These are phyloP conservation scores for Penicillium cinerascens DNA, from an alignment of 495 filamentous ascomycete genomes.

Conservation along the genomic window DNA sequence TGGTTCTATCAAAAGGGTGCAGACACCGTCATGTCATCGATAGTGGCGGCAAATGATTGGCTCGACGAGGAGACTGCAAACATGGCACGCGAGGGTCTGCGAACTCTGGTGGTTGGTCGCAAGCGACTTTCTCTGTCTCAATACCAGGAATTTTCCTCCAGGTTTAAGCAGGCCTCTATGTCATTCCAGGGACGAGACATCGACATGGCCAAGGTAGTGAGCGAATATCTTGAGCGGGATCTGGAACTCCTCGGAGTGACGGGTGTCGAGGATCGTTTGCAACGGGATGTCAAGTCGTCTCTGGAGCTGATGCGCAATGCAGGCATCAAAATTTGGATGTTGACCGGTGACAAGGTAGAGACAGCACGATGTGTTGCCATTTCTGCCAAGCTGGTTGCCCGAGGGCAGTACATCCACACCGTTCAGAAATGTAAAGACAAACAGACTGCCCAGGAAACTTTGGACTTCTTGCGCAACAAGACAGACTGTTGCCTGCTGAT, in stretches of 20 bases:
- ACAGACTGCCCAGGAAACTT: slow-evolving; percentile 69
- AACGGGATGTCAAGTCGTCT: slow-evolving; percentile 90
- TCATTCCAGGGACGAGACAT: slow-evolving; percentile 74
- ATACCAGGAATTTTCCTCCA: slow-evolving; percentile 72
- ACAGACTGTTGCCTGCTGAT: slow-evolving; percentile 88
- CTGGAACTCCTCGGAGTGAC: slow-evolving; percentile 93
- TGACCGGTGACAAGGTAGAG: slow-evolving; percentile 98
- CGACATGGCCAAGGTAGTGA: slow-evolving; percentile 74
- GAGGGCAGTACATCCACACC: slow-evolving; percentile 94
- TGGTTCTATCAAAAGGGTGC: slow-evolving; percentile 99
- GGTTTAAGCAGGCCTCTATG: slow-evolving; percentile 76
- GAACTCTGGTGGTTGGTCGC: slow-evolving; percentile 89
- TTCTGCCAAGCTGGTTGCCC: slow-evolving; percentile 86
- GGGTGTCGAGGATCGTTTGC: slow-evolving; percentile 95
- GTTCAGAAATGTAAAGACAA: slow-evolving; percentile 65
- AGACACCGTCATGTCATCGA: slow-evolving; percentile 93
- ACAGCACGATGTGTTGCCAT: slow-evolving; percentile 97
- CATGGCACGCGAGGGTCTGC: slow-evolving; percentile 94
- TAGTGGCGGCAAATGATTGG: slow-evolving; percentile 96
- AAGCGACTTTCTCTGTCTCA: slow-evolving; percentile 72
- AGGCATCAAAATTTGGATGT: slow-evolving; percentile 99
- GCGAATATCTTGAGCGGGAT: slow-evolving; percentile 79
- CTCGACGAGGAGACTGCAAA: slow-evolving; percentile 97
- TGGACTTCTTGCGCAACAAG: slow-evolving; percentile 85
- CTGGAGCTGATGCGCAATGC: slow-evolving; percentile 94